Evolutionary conservation across 805 yeast species (phyloP).

Genomic region (Metschnikowia rubicola): DNA sequence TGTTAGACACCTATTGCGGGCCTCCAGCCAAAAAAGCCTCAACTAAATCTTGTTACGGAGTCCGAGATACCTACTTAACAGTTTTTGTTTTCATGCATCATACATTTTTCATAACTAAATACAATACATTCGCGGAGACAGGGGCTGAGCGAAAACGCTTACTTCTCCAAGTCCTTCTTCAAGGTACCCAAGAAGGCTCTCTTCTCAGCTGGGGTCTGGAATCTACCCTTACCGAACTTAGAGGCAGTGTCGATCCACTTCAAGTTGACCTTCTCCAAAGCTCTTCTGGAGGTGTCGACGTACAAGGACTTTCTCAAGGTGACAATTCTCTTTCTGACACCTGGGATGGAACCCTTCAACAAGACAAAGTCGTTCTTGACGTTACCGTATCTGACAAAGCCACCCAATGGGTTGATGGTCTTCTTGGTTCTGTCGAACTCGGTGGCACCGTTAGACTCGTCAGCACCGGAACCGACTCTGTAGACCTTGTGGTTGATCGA

Average conservation of each 20-base stretch:
- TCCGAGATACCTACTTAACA: not conserved
- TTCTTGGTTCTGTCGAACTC: slow-evolving; percentile 99
- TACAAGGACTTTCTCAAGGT: slow-evolving; percentile 98
- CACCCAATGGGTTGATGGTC: slow-evolving; percentile 99
- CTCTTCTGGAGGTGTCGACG: slow-evolving; percentile 97
- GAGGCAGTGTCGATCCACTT: slow-evolving; percentile 99
- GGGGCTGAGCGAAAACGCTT: not conserved
- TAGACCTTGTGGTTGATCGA: slow-evolving; percentile 99
- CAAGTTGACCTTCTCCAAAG: slow-evolving; percentile 91
- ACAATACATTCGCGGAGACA: slow-evolving; percentile 1
- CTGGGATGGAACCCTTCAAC: slow-evolving; percentile 99
- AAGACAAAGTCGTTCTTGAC: slow-evolving; percentile 97
- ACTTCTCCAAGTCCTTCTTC: slow-evolving; percentile 85
- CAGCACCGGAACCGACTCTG: slow-evolving; percentile 97
- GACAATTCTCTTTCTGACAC: slow-evolving; percentile 99
- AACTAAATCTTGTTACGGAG: not conserved
- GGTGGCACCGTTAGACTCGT: slow-evolving; percentile 92
- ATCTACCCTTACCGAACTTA: slow-evolving; percentile 99
- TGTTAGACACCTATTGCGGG: too few relatives aligned
- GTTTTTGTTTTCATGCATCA: slow-evolving; percentile 4
- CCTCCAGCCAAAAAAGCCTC: not conserved
- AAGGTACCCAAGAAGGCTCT: slow-evolving; percentile 99
- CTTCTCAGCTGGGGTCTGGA: slow-evolving; percentile 99
- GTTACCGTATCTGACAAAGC: slow-evolving; percentile 99
- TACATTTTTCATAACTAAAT: slow-evolving; percentile 15